Percentiles rank a stretch among this genome's conserved stretches.
phyloP scores from a whole-genome alignment of 2,329 filamentous ascomycete genomes.

The Ophiocordyceps polyrhachis-furcata region DNA sequence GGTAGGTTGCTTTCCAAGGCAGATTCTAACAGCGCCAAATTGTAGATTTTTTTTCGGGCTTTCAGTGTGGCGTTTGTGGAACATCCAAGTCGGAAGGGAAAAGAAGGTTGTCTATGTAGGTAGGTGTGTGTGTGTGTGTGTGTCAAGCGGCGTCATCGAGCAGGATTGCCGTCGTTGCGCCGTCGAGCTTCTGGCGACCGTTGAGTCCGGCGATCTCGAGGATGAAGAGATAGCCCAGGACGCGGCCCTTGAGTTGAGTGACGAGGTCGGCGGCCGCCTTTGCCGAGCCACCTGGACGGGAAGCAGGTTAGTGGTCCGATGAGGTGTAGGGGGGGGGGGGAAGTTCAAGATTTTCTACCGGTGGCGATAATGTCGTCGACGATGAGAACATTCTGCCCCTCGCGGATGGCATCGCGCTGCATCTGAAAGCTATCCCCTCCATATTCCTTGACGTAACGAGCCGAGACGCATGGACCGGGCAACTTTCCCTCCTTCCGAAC shows the following conservation, averaged over 20 bases:
- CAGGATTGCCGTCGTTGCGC: conserved; percentile 61
- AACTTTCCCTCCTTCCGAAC: conserved; percentile 94
- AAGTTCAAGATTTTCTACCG: no score
- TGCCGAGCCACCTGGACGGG: conserved; percentile 81
- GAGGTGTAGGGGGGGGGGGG: no score
- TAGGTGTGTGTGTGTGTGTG: no score
- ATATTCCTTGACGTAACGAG: conserved; percentile 87
- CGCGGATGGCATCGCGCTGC: conserved; percentile 67
- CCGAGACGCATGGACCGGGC: conserved; percentile 71
- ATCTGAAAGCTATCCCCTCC: conserved; percentile 93
- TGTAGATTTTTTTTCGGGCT: no score
- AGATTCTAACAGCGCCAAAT: no score
- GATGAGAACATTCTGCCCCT: conserved; percentile 75
- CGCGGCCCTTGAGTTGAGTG: conserved; percentile 63
- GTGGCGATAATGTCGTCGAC: conserved; percentile 98
- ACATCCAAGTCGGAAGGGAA: no score
- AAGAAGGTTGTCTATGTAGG: no score
- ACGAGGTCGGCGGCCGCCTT: conserved; percentile 75
- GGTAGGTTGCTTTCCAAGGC: no score
- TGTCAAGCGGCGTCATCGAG: conserved; percentile 38
- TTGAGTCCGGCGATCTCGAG: conserved; percentile 89
- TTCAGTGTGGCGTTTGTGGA: no score
- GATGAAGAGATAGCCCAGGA: conserved; percentile 85
- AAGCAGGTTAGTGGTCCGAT: background rate
- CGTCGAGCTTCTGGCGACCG: conserved; percentile 74